Evolutionary conservation across 2,329 filamentous ascomycete genomes (phyloP).

Genomic region (Sphaerulina musiva): DNA sequence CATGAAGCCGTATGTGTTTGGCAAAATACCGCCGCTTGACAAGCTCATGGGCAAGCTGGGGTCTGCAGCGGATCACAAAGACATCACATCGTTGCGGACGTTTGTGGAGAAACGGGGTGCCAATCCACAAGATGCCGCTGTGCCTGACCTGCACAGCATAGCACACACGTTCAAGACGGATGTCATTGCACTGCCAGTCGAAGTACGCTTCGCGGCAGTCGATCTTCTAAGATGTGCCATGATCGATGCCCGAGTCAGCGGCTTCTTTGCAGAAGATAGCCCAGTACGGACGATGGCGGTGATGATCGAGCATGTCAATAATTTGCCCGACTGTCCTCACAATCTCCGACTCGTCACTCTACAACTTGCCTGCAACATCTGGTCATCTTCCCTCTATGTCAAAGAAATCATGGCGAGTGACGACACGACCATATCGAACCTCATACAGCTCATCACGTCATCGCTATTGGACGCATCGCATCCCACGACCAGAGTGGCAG

Average conservation of each 20-base stretch:
- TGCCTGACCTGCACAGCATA: conserved; percentile 65
- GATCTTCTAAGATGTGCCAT: conserved; percentile 77
- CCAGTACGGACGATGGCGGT: conserved; percentile 56
- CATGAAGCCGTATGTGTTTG: conserved; percentile 64
- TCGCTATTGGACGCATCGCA: conserved; percentile 73
- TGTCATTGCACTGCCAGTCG: conserved; percentile 48
- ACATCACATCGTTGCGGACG: conserved; percentile 57
- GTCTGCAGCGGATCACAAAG: conserved; percentile 49
- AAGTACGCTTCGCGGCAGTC: conserved; percentile 70
- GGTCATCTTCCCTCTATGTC: conserved; percentile 65
- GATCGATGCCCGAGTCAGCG: conserved; percentile 69
- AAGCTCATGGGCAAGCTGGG: conserved; percentile 80
- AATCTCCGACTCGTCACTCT: conserved; percentile 74
- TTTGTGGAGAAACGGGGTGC: conserved; percentile 62
- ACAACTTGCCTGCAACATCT: conserved; percentile 79
- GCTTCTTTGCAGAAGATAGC: conserved; percentile 72
- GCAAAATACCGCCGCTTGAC: conserved; percentile 71
- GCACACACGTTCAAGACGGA: conserved; percentile 34
- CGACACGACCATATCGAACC: conserved; percentile 39
- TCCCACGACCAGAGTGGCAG: conserved; percentile 68
- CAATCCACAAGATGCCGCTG: conserved; percentile 57
- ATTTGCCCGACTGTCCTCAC: conserved; percentile 64
- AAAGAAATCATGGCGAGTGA: conserved; percentile 33
- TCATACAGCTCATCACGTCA: conserved; percentile 65
- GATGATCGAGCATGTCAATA: conserved; percentile 52